These are phyloP conservation scores for Debaryomyces castellii DNA, from an alignment of 805 yeast genomes.

Conservation along the genomic window DNA sequence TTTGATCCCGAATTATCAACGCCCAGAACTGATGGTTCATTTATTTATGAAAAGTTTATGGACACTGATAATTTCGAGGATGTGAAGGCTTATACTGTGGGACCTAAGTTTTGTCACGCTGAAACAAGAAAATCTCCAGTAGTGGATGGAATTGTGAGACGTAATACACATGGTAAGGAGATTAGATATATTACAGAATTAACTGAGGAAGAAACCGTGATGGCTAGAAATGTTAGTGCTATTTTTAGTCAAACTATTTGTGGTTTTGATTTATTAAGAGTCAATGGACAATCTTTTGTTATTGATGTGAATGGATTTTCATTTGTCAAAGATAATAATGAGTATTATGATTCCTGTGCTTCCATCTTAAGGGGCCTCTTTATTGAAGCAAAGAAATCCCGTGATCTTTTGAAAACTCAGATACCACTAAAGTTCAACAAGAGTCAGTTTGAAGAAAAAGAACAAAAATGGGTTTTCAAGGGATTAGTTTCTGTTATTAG, in stretches of 20 bases:
- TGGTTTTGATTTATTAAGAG: constrained; percentile 93
- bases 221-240: constrained; percentile 75
- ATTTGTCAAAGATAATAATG: constrained; percentile 88
- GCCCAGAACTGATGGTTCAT: constrained; percentile 90
- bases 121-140: constrained; percentile 98
- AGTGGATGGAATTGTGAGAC: constrained; percentile 96
- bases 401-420: constrained; percentile 39
- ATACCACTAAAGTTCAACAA: constrained; percentile 37
- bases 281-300: constrained; percentile 83
- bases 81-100: constrained; percentile 97
- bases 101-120: constrained; percentile 88
- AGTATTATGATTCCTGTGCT: constrained; percentile 83
- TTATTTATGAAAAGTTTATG: constrained; percentile 90
- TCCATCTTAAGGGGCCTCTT: constrained; percentile 74
- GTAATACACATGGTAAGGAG: constrained; percentile 97
- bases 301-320: constrained; percentile 98
- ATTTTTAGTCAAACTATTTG: constrained; percentile 92
- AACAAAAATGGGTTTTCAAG: constrained; percentile 95
- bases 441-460: constrained; percentile 53
- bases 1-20: constrained; percentile 74
- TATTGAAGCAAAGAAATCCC: constrained; percentile 46
- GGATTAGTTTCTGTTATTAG: constrained; percentile 89
- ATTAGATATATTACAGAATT: constrained; percentile 85
- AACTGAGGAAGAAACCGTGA: constrained; percentile 67
- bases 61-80: constrained; percentile 98